A percentile compares a stretch with the other conserved stretches of the same genome.
Conservation (phyloP, 2,329 filamentous ascomycete species). For the Apiospora koreana region DNA sequence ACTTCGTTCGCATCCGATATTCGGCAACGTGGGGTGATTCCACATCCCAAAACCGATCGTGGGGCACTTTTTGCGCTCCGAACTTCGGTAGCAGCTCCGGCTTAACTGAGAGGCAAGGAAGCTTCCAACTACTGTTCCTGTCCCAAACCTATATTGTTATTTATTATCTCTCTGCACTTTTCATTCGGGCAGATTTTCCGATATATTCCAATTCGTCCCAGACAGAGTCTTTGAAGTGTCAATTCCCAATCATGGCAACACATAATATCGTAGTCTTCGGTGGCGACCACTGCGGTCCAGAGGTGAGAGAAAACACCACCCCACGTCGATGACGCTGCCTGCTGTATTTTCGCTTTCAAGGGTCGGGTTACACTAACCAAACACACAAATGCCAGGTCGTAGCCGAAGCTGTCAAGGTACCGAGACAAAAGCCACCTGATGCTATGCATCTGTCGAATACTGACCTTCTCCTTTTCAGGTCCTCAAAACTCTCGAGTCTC, state of each 20-base stretch:
- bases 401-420: constrained; percentile 81
- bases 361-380: background rate
- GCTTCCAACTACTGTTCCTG: background rate
- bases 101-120: background rate
- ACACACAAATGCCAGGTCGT: constrained; percentile 58
- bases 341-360: background rate
- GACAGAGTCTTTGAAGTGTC: background rate
- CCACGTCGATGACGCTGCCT: background rate
- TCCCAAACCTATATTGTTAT: background rate
- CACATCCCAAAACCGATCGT: constrained; percentile 16
- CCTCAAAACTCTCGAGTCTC: constrained; percentile 75
- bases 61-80: constrained; percentile 19
- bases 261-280: constrained; percentile 81
- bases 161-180: background rate
- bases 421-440: background rate
- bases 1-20: background rate
- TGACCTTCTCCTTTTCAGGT: constrained; percentile 51
- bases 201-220: background rate
- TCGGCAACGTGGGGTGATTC: constrained; percentile 22
- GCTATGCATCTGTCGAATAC: background rate
- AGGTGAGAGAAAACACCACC: constrained; percentile 53
- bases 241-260: constrained; percentile 56
- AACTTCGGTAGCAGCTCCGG: constrained; percentile 10
- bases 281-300: constrained; percentile 83
- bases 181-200: constrained; percentile 1